Evolutionary conservation across 305 asterid species (phyloP), one percentile per base, ranked within the genome.

Genomic region (Rubia peregrina): DNA sequence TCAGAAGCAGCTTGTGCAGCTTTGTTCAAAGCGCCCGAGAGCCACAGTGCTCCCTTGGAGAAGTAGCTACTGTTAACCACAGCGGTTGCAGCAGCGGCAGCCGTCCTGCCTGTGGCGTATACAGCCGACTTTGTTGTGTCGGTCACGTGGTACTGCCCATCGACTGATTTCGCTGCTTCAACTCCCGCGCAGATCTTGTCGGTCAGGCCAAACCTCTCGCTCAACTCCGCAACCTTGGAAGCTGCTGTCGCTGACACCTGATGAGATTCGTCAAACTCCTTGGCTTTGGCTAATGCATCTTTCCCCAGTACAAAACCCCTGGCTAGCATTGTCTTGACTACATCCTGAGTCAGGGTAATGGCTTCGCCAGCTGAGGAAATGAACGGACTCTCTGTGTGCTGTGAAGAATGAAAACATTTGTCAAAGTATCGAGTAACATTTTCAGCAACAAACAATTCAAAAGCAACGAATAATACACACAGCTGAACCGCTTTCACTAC

Each of bases 281-380:
- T 90, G 49, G 98, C 98, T 75, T 80, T 84, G 76, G 86, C 74
- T 24, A 93, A 33, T 65, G 98, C 97, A n/a, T 85, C 98, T 83
- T 83, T 89, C 59, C 97, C 98, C 30, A 92, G 83, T 30, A 89
- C 75, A 65, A 86, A 92, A 46, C 98, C 98, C 78, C 80, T 89
- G 48, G 91, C 74, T 56, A 78, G 77, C 97, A 90, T 90, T 60
- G 92, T 82, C 84, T 86, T 90, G 59, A 88, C 96, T 51, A 89
- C 95, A 48, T 89, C 95, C 80, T 91, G 98, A 56, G 96, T 85
- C 72, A 91, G n/a, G 0, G 93, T 86, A 19, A 86, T 85, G 17
- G 96, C 96, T 84, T 90, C 97, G 26, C 97, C 98, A 33, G 96
- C 91, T 70, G 97, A 83, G 61, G 91, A 85, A 74, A 82, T 84